Percentiles rank a stretch among this genome's conserved stretches.
Conservation (phyloP, 305 asterid genomes). For the Stenogyne calaminthoides region DNA sequence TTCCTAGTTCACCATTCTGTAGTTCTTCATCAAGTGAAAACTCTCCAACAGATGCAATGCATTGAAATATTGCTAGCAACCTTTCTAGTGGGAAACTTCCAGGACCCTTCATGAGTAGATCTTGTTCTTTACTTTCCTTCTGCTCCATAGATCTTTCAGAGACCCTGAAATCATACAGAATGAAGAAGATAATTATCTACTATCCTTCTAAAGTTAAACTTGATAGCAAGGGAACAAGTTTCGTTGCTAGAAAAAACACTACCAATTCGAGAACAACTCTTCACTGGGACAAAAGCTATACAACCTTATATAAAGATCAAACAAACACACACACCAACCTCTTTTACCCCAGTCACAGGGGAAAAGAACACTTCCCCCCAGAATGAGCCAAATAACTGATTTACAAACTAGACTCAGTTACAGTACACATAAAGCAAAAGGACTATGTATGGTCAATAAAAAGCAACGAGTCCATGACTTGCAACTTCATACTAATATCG, state of each 20-base stretch:
- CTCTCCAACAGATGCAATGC: slow-evolving; percentile 77
- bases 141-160: slow-evolving; percentile 70
- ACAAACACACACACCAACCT: not conserved
- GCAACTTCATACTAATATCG: slow-evolving; percentile 16
- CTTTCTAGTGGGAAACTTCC: slow-evolving; percentile 93
- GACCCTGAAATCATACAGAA: slow-evolving; percentile 51
- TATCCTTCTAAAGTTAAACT: not conserved
- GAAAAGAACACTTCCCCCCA: not conserved
- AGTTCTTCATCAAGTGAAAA: slow-evolving; percentile 49
- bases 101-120: slow-evolving; percentile 86
- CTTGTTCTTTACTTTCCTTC: slow-evolving; percentile 81
- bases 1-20: slow-evolving; percentile 40
- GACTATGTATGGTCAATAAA: not conserved
- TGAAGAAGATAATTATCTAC: not conserved
- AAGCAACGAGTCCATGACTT: slow-evolving; percentile 7
- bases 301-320: not conserved
- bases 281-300: slow-evolving; percentile 11
- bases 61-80: slow-evolving; percentile 77
- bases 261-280: slow-evolving; percentile 6
- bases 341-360: not conserved
- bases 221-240: not conserved
- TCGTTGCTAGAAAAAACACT: not conserved
- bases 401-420: not conserved
- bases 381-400: slow-evolving; percentile 3
- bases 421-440: slow-evolving; percentile 3